These are phyloP conservation scores for Alternaria rosae DNA, from an alignment of 2,329 filamentous ascomycete genomes.

Conservation along the genomic window DNA sequence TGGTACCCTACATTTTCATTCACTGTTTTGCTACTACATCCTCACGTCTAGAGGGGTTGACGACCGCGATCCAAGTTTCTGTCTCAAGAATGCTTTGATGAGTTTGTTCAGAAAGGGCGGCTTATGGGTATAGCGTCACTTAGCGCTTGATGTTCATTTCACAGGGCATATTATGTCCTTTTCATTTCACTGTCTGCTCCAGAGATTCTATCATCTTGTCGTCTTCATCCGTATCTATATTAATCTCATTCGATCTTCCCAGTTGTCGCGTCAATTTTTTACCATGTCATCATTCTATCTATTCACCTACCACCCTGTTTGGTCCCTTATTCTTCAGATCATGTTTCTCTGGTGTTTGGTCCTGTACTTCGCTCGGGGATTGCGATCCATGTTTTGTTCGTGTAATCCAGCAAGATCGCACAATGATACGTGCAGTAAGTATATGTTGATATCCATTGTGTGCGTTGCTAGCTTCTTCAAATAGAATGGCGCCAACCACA, in stretches of 20 bases:
- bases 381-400: not conserved
- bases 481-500: not conserved
- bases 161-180: not conserved
- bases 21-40: not conserved
- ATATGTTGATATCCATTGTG: not conserved
- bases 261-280: not conserved
- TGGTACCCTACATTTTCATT: not conserved
- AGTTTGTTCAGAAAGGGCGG: not conserved
- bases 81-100: not conserved
- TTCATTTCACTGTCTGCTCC: conserved; percentile 1
- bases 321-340: not conserved
- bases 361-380: not conserved
- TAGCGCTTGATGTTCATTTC: not conserved
- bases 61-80: not conserved
- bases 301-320: not conserved
- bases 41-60: not conserved
- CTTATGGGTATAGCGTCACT: not conserved
- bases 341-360: not conserved
- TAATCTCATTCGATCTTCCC: conserved; percentile 11
- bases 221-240: conserved; percentile 15
- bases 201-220: not conserved
- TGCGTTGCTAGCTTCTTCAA: not conserved
- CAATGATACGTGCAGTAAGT: not conserved
- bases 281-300: not conserved
- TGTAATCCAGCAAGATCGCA: not conserved